A percentile compares a stretch with the other conserved stretches of the same genome.
Conservation (phyloP, 495 filamentous ascomycete species). For the Neurospora terricola region DNA sequence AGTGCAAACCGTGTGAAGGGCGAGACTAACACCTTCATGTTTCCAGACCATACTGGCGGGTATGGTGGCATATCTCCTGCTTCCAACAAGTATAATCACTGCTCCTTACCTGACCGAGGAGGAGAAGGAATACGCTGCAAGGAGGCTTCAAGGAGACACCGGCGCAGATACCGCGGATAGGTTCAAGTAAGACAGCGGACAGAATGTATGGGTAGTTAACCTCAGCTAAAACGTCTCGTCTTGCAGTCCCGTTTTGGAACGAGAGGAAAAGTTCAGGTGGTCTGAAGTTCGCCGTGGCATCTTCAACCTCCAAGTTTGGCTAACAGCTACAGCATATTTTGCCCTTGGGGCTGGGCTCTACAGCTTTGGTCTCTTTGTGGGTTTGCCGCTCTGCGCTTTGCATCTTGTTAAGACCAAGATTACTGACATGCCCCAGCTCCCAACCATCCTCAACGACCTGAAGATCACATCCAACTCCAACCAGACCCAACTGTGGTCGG, state of each 20-base stretch:
- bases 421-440: conserved; percentile 49
- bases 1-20: background rate
- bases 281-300: conserved; percentile 51
- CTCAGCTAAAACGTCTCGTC: background rate
- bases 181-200: conserved; percentile 17
- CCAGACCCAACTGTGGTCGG: conserved; percentile 55
- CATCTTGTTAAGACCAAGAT: conserved; percentile 15
- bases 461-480: conserved; percentile 48
- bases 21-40: conserved; percentile 15
- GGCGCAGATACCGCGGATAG: conserved; percentile 18
- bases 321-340: conserved; percentile 37
- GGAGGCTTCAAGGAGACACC: conserved; percentile 27
- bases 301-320: conserved; percentile 48
- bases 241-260: conserved; percentile 24
- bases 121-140: conserved; percentile 31
- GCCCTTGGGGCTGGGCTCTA: conserved; percentile 35
- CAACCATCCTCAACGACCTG: conserved; percentile 56
- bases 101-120: conserved; percentile 41
- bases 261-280: conserved; percentile 50
- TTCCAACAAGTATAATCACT: conserved; percentile 48
- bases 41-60: conserved; percentile 42
- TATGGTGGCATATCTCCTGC: conserved; percentile 41
- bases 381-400: conserved; percentile 3
- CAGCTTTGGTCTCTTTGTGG: conserved; percentile 44
- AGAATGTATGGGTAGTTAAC: background rate